These are phyloP conservation scores for Gilbertella persicaria DNA, from an alignment of 371 early-diverging fungal genomes.

Conservation along the genomic window DNA sequence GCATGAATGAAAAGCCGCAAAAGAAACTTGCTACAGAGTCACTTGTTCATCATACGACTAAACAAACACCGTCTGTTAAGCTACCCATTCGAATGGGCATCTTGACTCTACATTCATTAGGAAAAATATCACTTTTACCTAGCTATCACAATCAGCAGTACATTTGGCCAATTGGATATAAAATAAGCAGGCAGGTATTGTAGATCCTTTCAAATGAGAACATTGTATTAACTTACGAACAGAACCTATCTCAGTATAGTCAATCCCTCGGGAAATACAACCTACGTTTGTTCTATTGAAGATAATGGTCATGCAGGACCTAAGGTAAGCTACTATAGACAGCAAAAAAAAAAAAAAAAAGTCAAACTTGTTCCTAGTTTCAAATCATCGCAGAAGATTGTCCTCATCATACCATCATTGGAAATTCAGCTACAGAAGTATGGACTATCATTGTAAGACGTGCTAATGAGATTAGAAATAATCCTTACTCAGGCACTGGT, in stretches of 20 bases:
- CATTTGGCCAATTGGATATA: constrained; percentile 90
- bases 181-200: constrained; percentile 44
- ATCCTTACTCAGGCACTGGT: constrained; percentile 74
- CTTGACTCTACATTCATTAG: constrained; percentile 70
- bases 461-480: constrained; percentile 76
- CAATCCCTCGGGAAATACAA: constrained; percentile 56
- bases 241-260: constrained; percentile 76
- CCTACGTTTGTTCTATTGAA: constrained; percentile 73
- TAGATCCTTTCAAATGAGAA: not conserved
- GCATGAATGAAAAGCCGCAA: constrained; percentile 64
- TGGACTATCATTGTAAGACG: constrained; percentile 84
- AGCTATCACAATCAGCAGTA: constrained; percentile 88
- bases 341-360: no score
- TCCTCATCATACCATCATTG: constrained; percentile 63
- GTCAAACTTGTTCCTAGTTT: constrained; percentile 56
- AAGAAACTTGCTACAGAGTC: constrained; percentile 42
- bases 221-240: constrained; percentile 4
- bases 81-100: constrained; percentile 81
- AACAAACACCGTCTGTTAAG: constrained; percentile 8
- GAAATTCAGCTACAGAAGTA: constrained; percentile 83
- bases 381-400: constrained; percentile 76
- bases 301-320: constrained; percentile 81
- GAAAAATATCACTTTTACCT: constrained; percentile 74
- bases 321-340: not conserved
- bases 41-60: no score